Conservation (phyloP, 495 filamentous ascomycete genomes). For the Alectoria sarmentosa region DNA sequence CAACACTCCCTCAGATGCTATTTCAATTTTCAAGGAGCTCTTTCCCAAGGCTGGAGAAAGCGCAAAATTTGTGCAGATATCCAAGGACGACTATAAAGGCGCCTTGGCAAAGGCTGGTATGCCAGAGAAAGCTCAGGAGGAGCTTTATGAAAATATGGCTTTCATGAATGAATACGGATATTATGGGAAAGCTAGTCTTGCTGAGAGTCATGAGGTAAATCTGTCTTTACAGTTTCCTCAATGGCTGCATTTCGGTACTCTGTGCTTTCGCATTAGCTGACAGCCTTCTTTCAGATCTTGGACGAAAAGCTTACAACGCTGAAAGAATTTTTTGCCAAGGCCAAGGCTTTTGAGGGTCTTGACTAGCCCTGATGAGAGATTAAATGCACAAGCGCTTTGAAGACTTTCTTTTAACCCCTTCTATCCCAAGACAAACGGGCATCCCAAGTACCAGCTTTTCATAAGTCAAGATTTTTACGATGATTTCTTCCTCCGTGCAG, state of each 20-base stretch:
- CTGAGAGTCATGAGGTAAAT: slow-evolving; percentile 17
- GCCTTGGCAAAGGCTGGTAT: slow-evolving; percentile 33
- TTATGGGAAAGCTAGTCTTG: slow-evolving; percentile 36
- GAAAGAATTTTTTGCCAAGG: slow-evolving; percentile 20
- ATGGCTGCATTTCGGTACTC: not conserved
- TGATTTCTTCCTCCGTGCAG: too few species aligned
- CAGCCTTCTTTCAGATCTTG: slow-evolving; percentile 13
- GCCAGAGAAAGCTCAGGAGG: slow-evolving; percentile 38
- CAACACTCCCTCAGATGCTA: slow-evolving; percentile 39
- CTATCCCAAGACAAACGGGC: too few species aligned
- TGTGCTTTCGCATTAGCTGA: not conserved
- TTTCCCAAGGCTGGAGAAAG: slow-evolving; percentile 43
- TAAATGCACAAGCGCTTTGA: too few species aligned
- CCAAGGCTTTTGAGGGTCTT: slow-evolving; percentile 16
- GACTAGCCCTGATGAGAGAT: not conserved
- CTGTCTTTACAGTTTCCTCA: not conserved
- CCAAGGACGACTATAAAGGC: slow-evolving; percentile 41
- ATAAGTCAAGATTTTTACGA: too few species aligned
- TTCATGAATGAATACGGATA: slow-evolving; percentile 46
- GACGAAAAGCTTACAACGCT: slow-evolving; percentile 26
- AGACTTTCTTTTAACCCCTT: too few species aligned
- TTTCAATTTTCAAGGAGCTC: slow-evolving; percentile 43
- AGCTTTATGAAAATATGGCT: slow-evolving; percentile 49
- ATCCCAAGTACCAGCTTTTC: too few species aligned
- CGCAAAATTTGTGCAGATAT: slow-evolving; percentile 37